Evolutionary conservation across 1,284 basidiomycete genomes (phyloP), one percentile per base, ranked within the genome.

Genomic region (Leccinum angustisporum): DNA sequence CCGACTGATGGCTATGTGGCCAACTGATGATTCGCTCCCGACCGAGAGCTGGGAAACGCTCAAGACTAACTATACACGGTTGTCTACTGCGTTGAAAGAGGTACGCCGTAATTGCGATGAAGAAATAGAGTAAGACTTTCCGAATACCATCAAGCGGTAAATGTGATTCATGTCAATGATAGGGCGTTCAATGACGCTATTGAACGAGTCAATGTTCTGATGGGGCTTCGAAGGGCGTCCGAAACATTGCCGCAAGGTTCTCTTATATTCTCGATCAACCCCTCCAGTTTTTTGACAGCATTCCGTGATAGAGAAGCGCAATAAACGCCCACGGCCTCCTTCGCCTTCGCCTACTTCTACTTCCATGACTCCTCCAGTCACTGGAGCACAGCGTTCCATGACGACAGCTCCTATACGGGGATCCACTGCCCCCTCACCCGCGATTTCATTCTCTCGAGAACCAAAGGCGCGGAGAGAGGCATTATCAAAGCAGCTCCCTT

Each of bases 121-220:
- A 61, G 91, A 93, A 73, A 76, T 78, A 40, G 83, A 83, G 90
- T 91, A 79, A 64, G 84, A 62, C 30, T 56, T 50, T 55, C 38
- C 58, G 61, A 31, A 54, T 48, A 56, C 25, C 57, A 62, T 54
- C 62, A 40, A 48, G 33, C 25, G 38, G 59, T 62, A 30, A 63
- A 68, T 62, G n/a, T 61, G n/a, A 60, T 54, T 57, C 25, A 61
- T 65, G 57, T 55, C 56, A 16, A 38, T 38, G 36, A 25, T 59
- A 93, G 91, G 65, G 83, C 84, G 3, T 85, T 92, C 52, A 85
- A 90, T 48, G 82, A 86, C 56, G 85, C 86, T 14, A 80, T 92
- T 38, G 91, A 93, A 68, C 83, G 80, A 48, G 77, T 93, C 11
- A 78, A 78, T 59, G 80, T 92, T 52, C 76, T 93, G 56, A 86